phyloP scores from a whole-genome alignment of 768 basidiomycete genomes.

The Lyophyllum semitale region DNA sequence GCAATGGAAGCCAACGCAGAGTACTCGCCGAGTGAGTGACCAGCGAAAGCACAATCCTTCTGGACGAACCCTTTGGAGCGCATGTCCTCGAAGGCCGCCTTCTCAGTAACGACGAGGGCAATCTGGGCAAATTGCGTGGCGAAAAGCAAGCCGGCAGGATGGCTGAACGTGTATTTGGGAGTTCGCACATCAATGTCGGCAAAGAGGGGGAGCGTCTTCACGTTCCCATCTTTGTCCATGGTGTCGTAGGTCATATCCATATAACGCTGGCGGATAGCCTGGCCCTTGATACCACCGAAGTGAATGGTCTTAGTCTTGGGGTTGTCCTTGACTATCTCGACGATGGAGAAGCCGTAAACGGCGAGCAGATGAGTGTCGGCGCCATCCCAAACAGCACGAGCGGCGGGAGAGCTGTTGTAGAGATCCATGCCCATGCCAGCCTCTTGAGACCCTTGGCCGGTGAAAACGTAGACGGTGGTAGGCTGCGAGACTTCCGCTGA shows the following conservation, averaged over 20 bases:
- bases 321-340: conserved; percentile 98
- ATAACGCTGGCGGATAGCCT: conserved; percentile 97
- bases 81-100: conserved; percentile 98
- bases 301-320: conserved; percentile 98
- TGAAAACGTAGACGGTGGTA: conserved; percentile 94
- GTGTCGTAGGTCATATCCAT: conserved; percentile 99
- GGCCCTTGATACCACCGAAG: conserved; percentile 99
- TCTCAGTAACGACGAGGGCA: conserved; percentile 96
- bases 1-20: conserved; percentile 98
- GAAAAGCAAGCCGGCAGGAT: conserved; percentile 92
- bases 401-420: conserved; percentile 89
- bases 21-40: conserved; percentile 98
- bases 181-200: conserved; percentile 94
- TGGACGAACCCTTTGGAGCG: conserved; percentile 95
- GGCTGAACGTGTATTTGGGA: conserved; percentile 97
- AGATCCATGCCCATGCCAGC: conserved; percentile 99
- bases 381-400: conserved; percentile 95
- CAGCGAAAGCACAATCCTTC: conserved; percentile 90
- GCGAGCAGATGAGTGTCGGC: conserved; percentile 92
- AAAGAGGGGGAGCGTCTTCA: conserved; percentile 96
- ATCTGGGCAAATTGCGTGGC: conserved; percentile 99
- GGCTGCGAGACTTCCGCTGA: conserved; percentile 93
- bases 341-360: conserved; percentile 97
- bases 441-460: conserved; percentile 97
- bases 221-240: conserved; percentile 92